Base-by-base conservation (phyloP, 495 filamentous ascomycete species). In the Trichoderma gamsii region DNA sequence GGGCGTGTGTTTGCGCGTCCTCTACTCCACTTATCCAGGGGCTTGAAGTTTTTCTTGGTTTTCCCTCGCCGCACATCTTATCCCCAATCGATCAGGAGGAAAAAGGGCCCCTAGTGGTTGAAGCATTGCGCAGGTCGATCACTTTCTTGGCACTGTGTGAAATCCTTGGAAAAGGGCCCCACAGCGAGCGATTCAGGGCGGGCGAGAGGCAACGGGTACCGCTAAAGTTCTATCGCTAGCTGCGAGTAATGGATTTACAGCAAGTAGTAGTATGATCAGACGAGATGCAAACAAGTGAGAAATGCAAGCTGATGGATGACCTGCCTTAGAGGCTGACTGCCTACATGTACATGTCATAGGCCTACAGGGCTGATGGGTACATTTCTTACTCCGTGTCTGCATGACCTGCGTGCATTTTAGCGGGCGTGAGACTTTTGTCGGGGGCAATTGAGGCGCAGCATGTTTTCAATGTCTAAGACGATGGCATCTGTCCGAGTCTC, bases 1-100 rank as follows among this genome's bases (percentile, higher is more conserved):
- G 51, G 56, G 23, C 27, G 25, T 18, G 9, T 32, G 56, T 61
- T 61, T 27, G 23, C 56, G 56, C 56, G 56, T 32, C 56, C 56
- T 38, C 56, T 29, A 25, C 12, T 32, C 56, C 56, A 61, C 56
- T 61, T 61, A 61, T 61, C 56, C 56, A 61, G 56, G 56, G 56
- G 56, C 51, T 61, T 6, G 27, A 18, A 13, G 5, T 18, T 61
- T 12, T 61, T 61, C 11, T 13, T 32, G 11, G 4, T 29, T 61
- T 23, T 61, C n/a, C n/a, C 21, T 23, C 18, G 18, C 16, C n/a
- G 56, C 56, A 32, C n/a, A 59, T 29, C 11, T 61, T 61, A 13
- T 29, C 12, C 25, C 25, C 25, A 21, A 29, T 18, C 2, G 56
- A 18, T 8, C 56, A 61, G 16, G 56, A 25, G 56, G 44, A 38